phyloP scores from a whole-genome alignment of 2,329 filamentous ascomycete species.

The Cadophora sp. region DNA sequence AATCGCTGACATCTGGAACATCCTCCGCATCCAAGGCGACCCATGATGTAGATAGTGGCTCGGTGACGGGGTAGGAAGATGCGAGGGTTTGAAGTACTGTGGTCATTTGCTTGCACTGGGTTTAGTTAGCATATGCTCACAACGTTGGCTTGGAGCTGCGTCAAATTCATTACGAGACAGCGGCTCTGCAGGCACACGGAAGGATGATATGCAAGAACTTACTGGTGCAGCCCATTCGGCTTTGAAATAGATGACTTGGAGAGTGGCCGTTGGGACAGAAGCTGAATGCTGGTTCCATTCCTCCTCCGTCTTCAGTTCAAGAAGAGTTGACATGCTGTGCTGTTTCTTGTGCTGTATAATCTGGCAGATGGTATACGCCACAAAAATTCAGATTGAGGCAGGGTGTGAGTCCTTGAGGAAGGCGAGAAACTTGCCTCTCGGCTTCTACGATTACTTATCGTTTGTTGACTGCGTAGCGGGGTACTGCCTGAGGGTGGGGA shows the following conservation, averaged over 20 bases:
- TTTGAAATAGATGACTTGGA: conserved; percentile 92
- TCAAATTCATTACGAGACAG: neutral
- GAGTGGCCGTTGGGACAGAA: conserved; percentile 70
- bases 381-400: neutral
- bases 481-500: conserved; percentile 8
- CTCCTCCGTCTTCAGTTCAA: conserved; percentile 75
- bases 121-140: conserved; percentile 20
- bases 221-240: conserved; percentile 91
- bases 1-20: conserved; percentile 87
- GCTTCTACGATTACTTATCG: conserved; percentile 22
- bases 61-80: conserved; percentile 78
- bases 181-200: neutral
- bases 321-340: conserved; percentile 73
- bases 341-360: neutral
- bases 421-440: neutral
- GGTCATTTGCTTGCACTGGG: conserved; percentile 83
- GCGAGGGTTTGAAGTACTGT: conserved; percentile 86
- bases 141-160: neutral
- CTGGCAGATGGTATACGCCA: neutral
- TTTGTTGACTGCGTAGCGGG: conserved; percentile 19
- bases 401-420: neutral
- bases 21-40: conserved; percentile 94
- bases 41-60: conserved; percentile 77
- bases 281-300: conserved; percentile 75
- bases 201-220: conserved; percentile 14